These are phyloP conservation scores for Pleurotus cornucopiae DNA, from an alignment of 768 basidiomycete species.

Conservation along the genomic window DNA sequence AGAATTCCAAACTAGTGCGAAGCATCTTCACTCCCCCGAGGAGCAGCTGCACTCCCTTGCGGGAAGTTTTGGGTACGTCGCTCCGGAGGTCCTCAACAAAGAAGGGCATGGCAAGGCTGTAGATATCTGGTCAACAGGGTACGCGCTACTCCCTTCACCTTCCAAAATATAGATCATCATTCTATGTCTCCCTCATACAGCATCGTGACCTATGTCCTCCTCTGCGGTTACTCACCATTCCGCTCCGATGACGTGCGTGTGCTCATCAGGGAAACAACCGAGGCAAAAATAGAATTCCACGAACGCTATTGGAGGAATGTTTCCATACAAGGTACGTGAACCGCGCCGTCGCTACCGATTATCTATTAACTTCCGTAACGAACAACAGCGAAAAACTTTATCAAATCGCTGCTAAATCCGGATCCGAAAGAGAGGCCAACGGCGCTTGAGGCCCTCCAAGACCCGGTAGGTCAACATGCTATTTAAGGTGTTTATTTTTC, in stretches of 20 bases:
- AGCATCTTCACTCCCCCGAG: slow-evolving; percentile 69
- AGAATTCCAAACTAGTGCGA: slow-evolving; percentile 49
- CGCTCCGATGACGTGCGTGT: slow-evolving; percentile 74
- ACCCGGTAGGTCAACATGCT: slow-evolving; percentile 45
- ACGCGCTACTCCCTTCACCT: slow-evolving; percentile 18
- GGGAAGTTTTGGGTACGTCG: slow-evolving; percentile 85
- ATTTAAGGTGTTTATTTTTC: too few species aligned
- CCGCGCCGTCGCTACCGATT: too few species aligned
- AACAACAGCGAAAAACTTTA: slow-evolving; percentile 78
- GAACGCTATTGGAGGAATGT: slow-evolving; percentile 94
- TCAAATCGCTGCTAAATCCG: slow-evolving; percentile 63
- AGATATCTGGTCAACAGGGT: slow-evolving; percentile 94
- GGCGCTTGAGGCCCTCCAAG: slow-evolving; percentile 62
- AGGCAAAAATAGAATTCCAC: slow-evolving; percentile 85
- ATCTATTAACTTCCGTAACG: too few species aligned
- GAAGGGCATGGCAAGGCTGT: slow-evolving; percentile 89
- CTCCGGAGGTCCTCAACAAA: slow-evolving; percentile 82
- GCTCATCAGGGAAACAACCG: slow-evolving; percentile 80
- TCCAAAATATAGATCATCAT: background rate
- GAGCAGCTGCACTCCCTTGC: slow-evolving; percentile 72
- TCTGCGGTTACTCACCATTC: slow-evolving; percentile 96
- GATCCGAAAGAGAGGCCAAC: slow-evolving; percentile 72
- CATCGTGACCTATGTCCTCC: slow-evolving; percentile 90
- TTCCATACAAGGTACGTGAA: slow-evolving; percentile 58
- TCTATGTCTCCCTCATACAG: slow-evolving; percentile 29